Conservation (phyloP, 1,284 basidiomycete species). For the Tetrapyrgos nigripes region DNA sequence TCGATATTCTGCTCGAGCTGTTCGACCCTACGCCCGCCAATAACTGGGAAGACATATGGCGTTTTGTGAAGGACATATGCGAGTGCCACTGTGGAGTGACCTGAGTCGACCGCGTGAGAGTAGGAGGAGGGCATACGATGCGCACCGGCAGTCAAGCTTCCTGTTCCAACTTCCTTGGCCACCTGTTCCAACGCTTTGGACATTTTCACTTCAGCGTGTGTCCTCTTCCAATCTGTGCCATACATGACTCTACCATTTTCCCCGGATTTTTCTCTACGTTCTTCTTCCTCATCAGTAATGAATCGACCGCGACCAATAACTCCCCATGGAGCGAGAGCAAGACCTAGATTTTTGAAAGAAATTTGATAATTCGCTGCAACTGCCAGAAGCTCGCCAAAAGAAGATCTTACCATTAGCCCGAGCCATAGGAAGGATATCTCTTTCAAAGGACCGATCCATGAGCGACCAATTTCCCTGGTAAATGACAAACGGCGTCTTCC, state of each 20-base stretch:
- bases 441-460: constrained; percentile 50
- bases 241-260: constrained; percentile 31
- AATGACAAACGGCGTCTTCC: constrained; percentile 55
- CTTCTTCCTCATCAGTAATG: constrained; percentile 40
- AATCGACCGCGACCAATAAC: constrained; percentile 44
- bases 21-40: constrained; percentile 10
- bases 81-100: constrained; percentile 31
- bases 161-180: constrained; percentile 24
- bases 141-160: constrained; percentile 35
- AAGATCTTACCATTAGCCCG: constrained; percentile 21
- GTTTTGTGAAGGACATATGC: no score
- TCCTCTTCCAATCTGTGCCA: constrained; percentile 35
- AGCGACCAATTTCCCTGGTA: constrained; percentile 63
- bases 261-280: constrained; percentile 27
- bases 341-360: constrained; percentile 24
- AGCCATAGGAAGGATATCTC: constrained; percentile 61
- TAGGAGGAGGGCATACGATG: constrained; percentile 18
- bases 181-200: constrained; percentile 4
- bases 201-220: constrained; percentile 25
- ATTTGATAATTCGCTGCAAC: background rate
- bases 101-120: background rate
- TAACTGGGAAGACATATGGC: constrained; percentile 11
- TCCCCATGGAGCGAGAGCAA: constrained; percentile 29
- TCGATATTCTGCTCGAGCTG: constrained; percentile 11
- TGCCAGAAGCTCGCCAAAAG: background rate